These are phyloP conservation scores for Aspergillus clavatus DNA, from an alignment of 2,329 filamentous ascomycete genomes.

Conservation along the genomic window DNA sequence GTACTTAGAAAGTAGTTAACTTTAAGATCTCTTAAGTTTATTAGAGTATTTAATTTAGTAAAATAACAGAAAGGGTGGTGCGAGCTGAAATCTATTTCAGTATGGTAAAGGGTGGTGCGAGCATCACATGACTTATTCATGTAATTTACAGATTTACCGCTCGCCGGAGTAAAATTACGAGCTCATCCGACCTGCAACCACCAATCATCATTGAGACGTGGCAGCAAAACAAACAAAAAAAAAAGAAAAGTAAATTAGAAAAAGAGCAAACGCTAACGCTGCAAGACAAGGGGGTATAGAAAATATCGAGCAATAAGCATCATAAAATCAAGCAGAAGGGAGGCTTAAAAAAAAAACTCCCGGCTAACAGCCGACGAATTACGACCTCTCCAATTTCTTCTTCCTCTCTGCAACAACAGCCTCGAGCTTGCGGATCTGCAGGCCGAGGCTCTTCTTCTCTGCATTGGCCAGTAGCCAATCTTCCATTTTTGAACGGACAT, in stretches of 20 bases:
- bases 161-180: too few relatives aligned
- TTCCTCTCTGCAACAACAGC: conserved; percentile 58
- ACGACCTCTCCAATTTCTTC: conserved; percentile 30
- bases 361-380: conserved; percentile 2
- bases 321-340: too few relatives aligned
- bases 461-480: conserved; percentile 72
- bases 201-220: background rate
- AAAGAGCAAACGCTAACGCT: conserved; percentile 14
- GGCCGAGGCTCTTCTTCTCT: conserved; percentile 66
- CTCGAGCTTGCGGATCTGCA: conserved; percentile 60
- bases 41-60: too few relatives aligned
- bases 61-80: too few relatives aligned
- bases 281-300: conserved; percentile 1
- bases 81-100: too few relatives aligned
- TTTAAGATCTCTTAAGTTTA: too few relatives aligned
- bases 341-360: conserved; percentile 2
- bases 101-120: too few relatives aligned
- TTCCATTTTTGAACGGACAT: conserved; percentile 75
- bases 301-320: too few relatives aligned
- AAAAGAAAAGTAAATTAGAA: conserved; percentile 1
- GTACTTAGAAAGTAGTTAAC: too few relatives aligned
- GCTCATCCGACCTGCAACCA: too few relatives aligned
- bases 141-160: too few relatives aligned
- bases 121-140: too few relatives aligned
- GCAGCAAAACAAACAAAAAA: background rate